Evolutionary conservation across 2,329 filamentous ascomycete species (phyloP).

Genomic region (Erysiphe pulchra): DNA sequence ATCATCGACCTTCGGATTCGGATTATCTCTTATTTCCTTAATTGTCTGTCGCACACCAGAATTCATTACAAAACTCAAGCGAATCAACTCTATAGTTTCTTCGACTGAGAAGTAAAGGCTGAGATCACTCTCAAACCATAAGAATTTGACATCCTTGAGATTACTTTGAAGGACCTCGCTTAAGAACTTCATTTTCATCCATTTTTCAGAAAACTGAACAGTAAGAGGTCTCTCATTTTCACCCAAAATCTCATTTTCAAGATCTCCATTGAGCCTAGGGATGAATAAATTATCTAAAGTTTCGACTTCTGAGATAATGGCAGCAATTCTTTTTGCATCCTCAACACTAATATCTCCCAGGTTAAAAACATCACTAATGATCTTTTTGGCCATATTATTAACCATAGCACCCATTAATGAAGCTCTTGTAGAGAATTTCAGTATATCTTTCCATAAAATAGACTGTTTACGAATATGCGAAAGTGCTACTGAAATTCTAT

Average conservation of each 20-base stretch:
- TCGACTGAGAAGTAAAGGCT: conserved; percentile 33
- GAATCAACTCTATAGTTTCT: conserved; percentile 36
- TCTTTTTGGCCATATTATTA: conserved; percentile 30
- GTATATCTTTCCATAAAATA: conserved; percentile 28
- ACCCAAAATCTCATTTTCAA: background rate
- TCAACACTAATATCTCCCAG: conserved; percentile 34
- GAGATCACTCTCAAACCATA: conserved; percentile 41
- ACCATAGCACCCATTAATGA: conserved; percentile 34
- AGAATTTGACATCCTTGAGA: conserved; percentile 31
- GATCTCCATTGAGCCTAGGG: conserved; percentile 11
- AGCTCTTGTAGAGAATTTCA: conserved; percentile 33
- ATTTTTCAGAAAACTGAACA: conserved; percentile 32
- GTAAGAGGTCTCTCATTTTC: conserved; percentile 21
- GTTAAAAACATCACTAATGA: conserved; percentile 36
- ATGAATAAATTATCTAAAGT: conserved; percentile 23
- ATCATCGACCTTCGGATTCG: conserved; percentile 1
- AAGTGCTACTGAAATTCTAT: conserved; percentile 26
- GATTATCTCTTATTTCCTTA: conserved; percentile 27
- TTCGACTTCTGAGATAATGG: conserved; percentile 1
- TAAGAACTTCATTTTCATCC: conserved; percentile 38
- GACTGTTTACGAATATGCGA: conserved; percentile 27
- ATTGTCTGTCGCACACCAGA: conserved; percentile 27
- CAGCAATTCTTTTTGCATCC: conserved; percentile 33
- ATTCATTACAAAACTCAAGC: conserved; percentile 39
- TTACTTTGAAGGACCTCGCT: conserved; percentile 41